Evolutionary conservation across 495 filamentous ascomycete genomes (phyloP), one percentile per base, ranked within the genome.

Genomic region (Platismatia glauca): DNA sequence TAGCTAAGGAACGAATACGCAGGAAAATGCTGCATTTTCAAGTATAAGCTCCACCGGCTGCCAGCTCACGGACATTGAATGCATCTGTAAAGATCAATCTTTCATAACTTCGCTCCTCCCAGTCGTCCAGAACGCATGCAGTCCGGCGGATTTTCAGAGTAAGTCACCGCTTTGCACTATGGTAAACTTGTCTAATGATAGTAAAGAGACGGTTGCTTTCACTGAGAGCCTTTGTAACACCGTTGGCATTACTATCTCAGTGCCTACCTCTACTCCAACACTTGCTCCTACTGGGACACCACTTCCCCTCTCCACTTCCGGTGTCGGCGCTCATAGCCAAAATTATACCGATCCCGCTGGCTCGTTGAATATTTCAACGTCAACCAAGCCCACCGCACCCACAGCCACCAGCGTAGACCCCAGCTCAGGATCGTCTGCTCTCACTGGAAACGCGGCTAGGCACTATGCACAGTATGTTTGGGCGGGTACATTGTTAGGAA

Each of bases 91-190:
- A 56, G 50, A 65, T 9, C 44, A 48, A 6, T 22, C 38, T 44
- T 65, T 65, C 35, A 43, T 65, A 18, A 56, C 34, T 7, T 65
- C 64, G 24, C 64, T 65, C 39, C 9, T 37, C 7, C 64, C 64
- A 18, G 59, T 61, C 8, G 46, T 65, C 59, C 13, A 57, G 37
- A 46, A n/a, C 11, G 64, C 11, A 13, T 65, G 64, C 41, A 62
- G 59, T 34, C 52, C 52, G n/a, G 48, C 59, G 24, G 64, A 65
- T 37, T 29, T 65, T 7, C 64, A 65, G 38, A 52, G 64, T 35
- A 58, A 3, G 58, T 37, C 18, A 12, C 9, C 29, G 12, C 39
- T 27, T 41, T 13, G 3, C 2, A 22, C 11, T 16, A 6, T n/a
- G 39, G 22, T 11, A 3, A 58, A 20, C 0, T 58, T 27, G 12